These are phyloP conservation scores for Cylindrodendrum hubeiense DNA, from an alignment of 2,329 filamentous ascomycete genomes.

Conservation along the genomic window DNA sequence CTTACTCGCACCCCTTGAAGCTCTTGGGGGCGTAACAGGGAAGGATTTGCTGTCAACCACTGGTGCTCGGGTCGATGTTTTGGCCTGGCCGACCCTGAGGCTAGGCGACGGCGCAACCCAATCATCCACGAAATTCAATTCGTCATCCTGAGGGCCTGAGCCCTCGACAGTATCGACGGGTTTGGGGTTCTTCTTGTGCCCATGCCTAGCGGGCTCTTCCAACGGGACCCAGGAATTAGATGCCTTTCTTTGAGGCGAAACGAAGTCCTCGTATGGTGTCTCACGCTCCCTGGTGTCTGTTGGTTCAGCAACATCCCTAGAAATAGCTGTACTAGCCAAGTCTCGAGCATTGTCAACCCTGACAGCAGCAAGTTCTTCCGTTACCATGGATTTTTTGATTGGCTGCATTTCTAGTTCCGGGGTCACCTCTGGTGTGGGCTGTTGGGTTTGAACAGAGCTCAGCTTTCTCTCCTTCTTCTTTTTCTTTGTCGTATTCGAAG, in stretches of 20 bases:
- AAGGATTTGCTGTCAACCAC: not conserved
- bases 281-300: not conserved
- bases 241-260: not conserved
- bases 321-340: not conserved
- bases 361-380: conserved; percentile 5
- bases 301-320: not conserved
- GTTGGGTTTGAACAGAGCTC: conserved; percentile 6
- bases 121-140: not conserved
- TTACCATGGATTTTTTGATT: conserved; percentile 3
- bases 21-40: conserved; percentile 10
- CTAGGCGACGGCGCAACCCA: not conserved
- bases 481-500: conserved; percentile 47
- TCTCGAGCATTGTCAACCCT: not conserved
- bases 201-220: not conserved
- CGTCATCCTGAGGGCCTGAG: not conserved
- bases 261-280: not conserved
- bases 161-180: not conserved
- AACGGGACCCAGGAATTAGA: not conserved
- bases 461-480: conserved; percentile 44
- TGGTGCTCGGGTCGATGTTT: conserved; percentile 1
- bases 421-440: conserved; percentile 18
- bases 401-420: conserved; percentile 13
- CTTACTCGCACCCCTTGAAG: conserved; percentile 7
- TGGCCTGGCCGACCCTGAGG: not conserved
- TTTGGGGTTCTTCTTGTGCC: conserved; percentile 27